Evolutionary conservation across 140 eudicot genomes (phyloP).

Genomic region (Stevia rebaudiana): DNA sequence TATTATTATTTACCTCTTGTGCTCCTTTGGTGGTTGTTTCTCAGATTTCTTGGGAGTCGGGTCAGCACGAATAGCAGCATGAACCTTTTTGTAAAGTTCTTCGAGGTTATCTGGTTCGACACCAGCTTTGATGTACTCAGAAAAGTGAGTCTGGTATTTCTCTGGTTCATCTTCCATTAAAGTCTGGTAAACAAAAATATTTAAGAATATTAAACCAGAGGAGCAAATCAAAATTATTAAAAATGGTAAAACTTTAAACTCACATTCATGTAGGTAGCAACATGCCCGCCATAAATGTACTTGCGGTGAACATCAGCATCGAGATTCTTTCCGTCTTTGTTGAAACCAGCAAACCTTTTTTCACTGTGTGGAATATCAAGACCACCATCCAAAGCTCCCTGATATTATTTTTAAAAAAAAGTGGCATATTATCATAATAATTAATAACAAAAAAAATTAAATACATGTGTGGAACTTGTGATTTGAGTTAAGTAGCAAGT

Average conservation of each 20-base stretch:
- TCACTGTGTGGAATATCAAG: conserved; percentile 14
- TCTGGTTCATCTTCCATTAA: conserved; percentile 9
- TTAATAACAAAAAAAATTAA: too few relatives aligned
- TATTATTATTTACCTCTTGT: background rate
- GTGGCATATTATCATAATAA: too few relatives aligned
- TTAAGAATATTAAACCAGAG: background rate
- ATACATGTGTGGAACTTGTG: too few relatives aligned
- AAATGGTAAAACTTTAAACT: background rate
- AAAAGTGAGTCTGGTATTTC: conserved; percentile 10
- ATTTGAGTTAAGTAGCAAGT: too few relatives aligned
- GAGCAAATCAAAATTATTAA: background rate
- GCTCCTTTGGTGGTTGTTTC: conserved; percentile 8
- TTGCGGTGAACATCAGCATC: conserved; percentile 16
- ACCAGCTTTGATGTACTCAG: background rate
- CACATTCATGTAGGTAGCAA: conserved; percentile 5
- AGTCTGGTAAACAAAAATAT: background rate
- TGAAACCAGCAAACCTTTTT: conserved; percentile 10
- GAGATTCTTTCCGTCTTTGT: conserved; percentile 8
- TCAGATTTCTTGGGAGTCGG: background rate
- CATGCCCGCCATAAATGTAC: conserved; percentile 13
- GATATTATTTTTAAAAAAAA: background rate
- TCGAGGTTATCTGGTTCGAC: conserved; percentile 3
- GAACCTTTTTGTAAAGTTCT: conserved; percentile 14
- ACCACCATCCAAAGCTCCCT: conserved; percentile 13
- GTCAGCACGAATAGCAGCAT: conserved; percentile 7